Evolutionary conservation across 2,329 filamentous ascomycete species (phyloP).

Genomic region (Hypoxylon sp.): DNA sequence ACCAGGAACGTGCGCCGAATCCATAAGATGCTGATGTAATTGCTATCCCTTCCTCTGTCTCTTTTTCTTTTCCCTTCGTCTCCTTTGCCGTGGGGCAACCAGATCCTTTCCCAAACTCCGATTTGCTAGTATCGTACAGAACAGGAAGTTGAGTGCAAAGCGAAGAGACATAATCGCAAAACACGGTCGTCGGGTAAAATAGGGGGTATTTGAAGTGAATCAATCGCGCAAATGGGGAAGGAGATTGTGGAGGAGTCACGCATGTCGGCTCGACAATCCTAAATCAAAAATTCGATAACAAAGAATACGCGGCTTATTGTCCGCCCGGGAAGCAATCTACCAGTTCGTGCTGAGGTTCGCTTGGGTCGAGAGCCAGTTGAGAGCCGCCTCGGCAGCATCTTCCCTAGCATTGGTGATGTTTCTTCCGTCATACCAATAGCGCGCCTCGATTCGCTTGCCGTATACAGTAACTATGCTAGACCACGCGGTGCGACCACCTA

Average conservation of each 20-base stretch:
- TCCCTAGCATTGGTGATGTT: conserved; percentile 90
- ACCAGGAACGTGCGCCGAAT: conserved; percentile 45
- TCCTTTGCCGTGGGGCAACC: conserved; percentile 50
- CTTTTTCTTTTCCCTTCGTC: conserved; percentile 28
- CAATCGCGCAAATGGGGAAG: conserved; percentile 42
- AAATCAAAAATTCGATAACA: conserved; percentile 9
- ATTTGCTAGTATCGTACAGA: conserved; percentile 51
- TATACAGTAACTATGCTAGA: conserved; percentile 83
- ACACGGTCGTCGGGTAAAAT: conserved; percentile 35
- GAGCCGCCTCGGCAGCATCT: conserved; percentile 88
- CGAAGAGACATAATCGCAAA: conserved; percentile 38
- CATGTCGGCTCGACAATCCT: conserved; percentile 29
- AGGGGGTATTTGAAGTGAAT: conserved; percentile 33
- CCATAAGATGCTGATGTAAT: conserved; percentile 46
- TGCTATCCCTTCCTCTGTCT: conserved; percentile 39
- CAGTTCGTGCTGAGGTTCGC: conserved; percentile 54
- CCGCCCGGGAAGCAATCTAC: conserved; percentile 35
- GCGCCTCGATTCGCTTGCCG: conserved; percentile 75
- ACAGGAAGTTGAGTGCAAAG: conserved; percentile 46
- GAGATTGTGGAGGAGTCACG: conserved; percentile 31
- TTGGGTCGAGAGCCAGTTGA: conserved; percentile 67
- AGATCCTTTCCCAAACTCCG: conserved; percentile 53
- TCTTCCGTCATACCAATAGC: conserved; percentile 93
- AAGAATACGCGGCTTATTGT: conserved; percentile 19
- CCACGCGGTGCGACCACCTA: conserved; percentile 93